Base-by-base conservation (phyloP, 2,329 filamentous ascomycete genomes). In the Emmonsiellopsis sp. region DNA sequence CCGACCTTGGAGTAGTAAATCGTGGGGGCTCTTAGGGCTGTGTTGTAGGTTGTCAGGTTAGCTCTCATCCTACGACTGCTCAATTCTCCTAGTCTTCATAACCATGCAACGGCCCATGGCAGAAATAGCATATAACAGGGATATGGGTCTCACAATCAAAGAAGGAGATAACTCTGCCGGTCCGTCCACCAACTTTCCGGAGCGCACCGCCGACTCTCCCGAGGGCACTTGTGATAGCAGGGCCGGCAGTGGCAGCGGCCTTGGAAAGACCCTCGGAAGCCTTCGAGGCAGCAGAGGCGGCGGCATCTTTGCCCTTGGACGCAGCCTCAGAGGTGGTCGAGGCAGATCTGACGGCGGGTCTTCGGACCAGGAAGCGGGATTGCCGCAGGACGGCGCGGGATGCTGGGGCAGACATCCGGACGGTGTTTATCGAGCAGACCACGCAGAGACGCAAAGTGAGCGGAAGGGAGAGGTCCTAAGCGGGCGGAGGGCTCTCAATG, bases 1-100 rank as follows among this genome's bases (percentile, higher is more conserved):
- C 80, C 87, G 68, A 97, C 92, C 72, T 84, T 87, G 67, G 86
- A 84, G 80, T 97, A 98, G 83, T 96, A 96, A 70, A 94, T 70
- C 59, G 90, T 85, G 58, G 85, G 84, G 63, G 93, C 93, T 63
- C 91, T 82, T 77, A 93, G 80, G 73, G 84, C 92, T 96, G 68
- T 45, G 58, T 69, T 15, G 31, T 61, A 67, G 65, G 59, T 48
- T 58, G 51, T 9, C 15, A n/a, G 15, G 35, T 49, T 8, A 49
- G 46, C 35, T 38, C 31, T 5, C n/a, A 38, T 38, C 16, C 9
- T 9, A 38, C 15, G 16, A 31, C 16, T 35, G 2, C 7, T 37
- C 7, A 6, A 38, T 9, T n/a, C 34, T 6, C 15, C 3, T 46
- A 54, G 51, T 13, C 35, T 16, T 50, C 48, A 54, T 43, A 13